phyloP scores from a whole-genome alignment of 2,329 filamentous ascomycete species.

The Alternaria ventricosa region DNA sequence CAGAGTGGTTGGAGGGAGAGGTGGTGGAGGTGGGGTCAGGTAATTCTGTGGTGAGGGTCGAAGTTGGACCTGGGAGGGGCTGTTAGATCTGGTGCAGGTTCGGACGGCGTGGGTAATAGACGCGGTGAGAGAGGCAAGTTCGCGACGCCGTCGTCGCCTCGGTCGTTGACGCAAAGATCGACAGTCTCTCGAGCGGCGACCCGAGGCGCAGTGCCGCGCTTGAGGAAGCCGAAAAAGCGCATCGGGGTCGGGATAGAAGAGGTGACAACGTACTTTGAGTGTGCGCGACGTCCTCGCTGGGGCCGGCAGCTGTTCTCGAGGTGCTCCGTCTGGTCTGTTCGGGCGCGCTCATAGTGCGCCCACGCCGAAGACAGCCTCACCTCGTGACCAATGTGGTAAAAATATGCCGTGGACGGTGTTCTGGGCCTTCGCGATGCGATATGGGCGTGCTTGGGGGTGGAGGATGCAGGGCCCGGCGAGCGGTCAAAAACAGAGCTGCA shows the following conservation, averaged over 20 bases:
- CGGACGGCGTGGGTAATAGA: neutral
- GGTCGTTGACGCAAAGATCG: conserved; percentile 29
- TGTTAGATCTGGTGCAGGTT: conserved; percentile 6
- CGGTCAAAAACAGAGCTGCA: conserved; percentile 36
- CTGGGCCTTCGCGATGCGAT: conserved; percentile 23
- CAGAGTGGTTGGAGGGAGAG: conserved; percentile 51
- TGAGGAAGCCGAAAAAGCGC: neutral
- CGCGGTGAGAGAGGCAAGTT: conserved; percentile 8
- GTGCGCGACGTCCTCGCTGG: conserved; percentile 23
- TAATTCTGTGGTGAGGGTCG: conserved; percentile 18
- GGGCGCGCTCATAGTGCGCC: conserved; percentile 52
- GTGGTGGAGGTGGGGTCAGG: conserved; percentile 47
- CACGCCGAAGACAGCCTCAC: conserved; percentile 36
- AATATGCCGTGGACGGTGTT: conserved; percentile 5
- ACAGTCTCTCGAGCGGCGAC: conserved; percentile 4
- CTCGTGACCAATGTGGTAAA: conserved; percentile 30
- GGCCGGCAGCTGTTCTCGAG: conserved; percentile 41
- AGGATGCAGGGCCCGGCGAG: conserved; percentile 29
- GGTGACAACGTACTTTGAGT: conserved; percentile 29
- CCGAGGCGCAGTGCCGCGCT: neutral
- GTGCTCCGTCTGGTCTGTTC: conserved; percentile 46
- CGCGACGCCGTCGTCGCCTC: conserved; percentile 21
- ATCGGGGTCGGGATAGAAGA: neutral
- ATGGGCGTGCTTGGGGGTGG: conserved; percentile 16
- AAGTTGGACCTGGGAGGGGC: conserved; percentile 18